Evolutionary conservation across 108 stramenopile genomes (phyloP).

Genomic region (Craspedostauros australis): DNA sequence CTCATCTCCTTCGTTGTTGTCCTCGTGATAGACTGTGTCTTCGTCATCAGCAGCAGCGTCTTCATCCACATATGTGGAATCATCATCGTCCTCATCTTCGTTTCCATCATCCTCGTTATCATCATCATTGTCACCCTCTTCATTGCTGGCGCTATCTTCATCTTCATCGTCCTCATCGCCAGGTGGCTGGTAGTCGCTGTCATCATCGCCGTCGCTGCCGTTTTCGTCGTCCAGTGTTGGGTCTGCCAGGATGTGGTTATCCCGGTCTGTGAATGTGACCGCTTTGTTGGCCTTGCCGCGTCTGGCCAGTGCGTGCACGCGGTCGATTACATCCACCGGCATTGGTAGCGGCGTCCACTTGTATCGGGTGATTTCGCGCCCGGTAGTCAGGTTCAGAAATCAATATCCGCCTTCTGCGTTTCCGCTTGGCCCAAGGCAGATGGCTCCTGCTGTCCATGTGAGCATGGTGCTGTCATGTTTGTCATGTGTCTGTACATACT

Average conservation of each 20-base stretch:
- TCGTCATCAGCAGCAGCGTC: too few relatives aligned
- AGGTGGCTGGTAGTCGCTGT: not conserved
- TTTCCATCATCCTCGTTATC: not conserved
- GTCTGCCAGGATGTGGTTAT: too few relatives aligned
- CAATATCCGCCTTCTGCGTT: conserved; percentile 19
- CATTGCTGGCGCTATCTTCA: not conserved
- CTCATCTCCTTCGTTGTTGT: too few relatives aligned
- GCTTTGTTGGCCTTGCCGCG: not conserved
- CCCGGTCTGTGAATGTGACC: conserved; percentile 2
- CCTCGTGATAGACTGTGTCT: too few relatives aligned
- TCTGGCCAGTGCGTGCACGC: not conserved
- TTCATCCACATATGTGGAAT: too few relatives aligned
- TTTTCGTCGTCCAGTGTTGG: too few relatives aligned
- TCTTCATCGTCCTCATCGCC: not conserved
- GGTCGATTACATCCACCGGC: conserved; percentile 13
- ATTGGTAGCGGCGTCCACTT: conserved; percentile 30
- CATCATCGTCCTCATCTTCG: not conserved
- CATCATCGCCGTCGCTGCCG: not conserved
- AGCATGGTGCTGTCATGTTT: conserved; percentile 17
- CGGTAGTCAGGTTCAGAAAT: conserved; percentile 7
- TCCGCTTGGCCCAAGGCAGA: conserved; percentile 18
- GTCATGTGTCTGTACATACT: conserved; percentile 40
- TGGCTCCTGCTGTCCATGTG: conserved; percentile 22
- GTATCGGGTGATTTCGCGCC: not conserved
- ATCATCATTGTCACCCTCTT: not conserved